These are phyloP conservation scores for Fomitopsis betulina DNA, from an alignment of 1,284 basidiomycete species.

Conservation along the genomic window DNA sequence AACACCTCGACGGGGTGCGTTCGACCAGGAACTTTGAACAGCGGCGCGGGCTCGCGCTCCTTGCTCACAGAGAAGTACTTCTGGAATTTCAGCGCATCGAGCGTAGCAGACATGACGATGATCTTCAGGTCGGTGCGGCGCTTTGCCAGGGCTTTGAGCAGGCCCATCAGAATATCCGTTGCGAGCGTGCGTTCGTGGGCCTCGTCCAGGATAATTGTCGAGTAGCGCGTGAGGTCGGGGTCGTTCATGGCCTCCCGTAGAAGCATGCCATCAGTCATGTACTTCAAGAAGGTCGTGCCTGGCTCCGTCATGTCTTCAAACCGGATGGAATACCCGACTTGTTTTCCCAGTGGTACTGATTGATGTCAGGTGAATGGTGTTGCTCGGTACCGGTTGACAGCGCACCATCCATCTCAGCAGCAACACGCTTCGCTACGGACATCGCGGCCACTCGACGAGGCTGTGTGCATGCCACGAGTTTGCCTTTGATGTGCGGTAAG, in stretches of 20 bases:
- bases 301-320: constrained; percentile 98
- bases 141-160: constrained; percentile 75
- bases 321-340: constrained; percentile 98
- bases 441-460: constrained; percentile 96
- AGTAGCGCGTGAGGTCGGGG: constrained; percentile 84
- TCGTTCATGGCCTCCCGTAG: constrained; percentile 98
- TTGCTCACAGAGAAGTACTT: constrained; percentile 82
- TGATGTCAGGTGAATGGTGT: neutral
- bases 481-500: constrained; percentile 82
- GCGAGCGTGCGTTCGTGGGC: constrained; percentile 98
- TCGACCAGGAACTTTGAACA: constrained; percentile 95
- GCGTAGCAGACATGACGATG: constrained; percentile 97
- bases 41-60: constrained; percentile 54
- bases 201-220: constrained; percentile 97
- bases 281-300: constrained; percentile 90
- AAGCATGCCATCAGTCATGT: constrained; percentile 99
- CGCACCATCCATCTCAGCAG: constrained; percentile 96
- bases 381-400: neutral
- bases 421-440: constrained; percentile 98
- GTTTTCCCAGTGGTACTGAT: constrained; percentile 82
- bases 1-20: constrained; percentile 97
- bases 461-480: constrained; percentile 96
- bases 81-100: constrained; percentile 96
- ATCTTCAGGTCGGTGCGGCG: constrained; percentile 90
- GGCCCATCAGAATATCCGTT: constrained; percentile 98